phyloP scores from a whole-genome alignment of 164 flowering plant genomes.

The Tinospora cordifolia region DNA sequence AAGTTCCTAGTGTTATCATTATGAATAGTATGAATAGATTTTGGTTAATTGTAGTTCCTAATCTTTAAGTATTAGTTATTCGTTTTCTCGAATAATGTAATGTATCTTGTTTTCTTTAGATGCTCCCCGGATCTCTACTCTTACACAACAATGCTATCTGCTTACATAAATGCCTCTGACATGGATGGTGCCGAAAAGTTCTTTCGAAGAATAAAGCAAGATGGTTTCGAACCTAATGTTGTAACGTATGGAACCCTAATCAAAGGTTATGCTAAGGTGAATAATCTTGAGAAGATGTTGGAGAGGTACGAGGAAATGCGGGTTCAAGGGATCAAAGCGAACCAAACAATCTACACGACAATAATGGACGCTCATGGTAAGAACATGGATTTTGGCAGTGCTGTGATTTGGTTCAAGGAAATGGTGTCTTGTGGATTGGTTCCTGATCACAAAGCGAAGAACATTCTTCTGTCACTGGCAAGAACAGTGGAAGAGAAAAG shows the following conservation, averaged over 20 bases:
- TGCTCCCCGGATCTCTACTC: constrained; percentile 78
- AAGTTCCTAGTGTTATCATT: too few species aligned
- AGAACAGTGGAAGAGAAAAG: constrained; percentile 52
- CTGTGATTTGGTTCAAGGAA: constrained; percentile 80
- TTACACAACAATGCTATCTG: constrained; percentile 53
- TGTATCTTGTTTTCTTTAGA: constrained; percentile 29
- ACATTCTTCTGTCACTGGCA: constrained; percentile 69
- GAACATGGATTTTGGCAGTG: constrained; percentile 64
- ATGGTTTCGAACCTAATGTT: too few species aligned
- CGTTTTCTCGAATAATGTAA: too few species aligned
- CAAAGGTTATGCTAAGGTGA: too few species aligned
- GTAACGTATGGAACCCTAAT: too few species aligned
- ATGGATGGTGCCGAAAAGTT: too few species aligned
- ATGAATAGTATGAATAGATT: too few species aligned
- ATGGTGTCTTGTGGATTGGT: constrained; percentile 56
- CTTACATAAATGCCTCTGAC: too few species aligned
- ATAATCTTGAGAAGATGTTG: constrained; percentile 54
- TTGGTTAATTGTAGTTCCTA: too few species aligned
- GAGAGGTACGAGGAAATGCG: constrained; percentile 71
- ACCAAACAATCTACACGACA: constrained; percentile 69
- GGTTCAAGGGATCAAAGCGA: constrained; percentile 43
- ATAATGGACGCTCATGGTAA: constrained; percentile 95
- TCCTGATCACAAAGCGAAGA: constrained; percentile 91
- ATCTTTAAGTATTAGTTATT: too few species aligned
- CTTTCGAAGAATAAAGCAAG: too few species aligned